Conservation (phyloP, 306 rosid genomes). For the Dalbergia cochinchinensis region DNA sequence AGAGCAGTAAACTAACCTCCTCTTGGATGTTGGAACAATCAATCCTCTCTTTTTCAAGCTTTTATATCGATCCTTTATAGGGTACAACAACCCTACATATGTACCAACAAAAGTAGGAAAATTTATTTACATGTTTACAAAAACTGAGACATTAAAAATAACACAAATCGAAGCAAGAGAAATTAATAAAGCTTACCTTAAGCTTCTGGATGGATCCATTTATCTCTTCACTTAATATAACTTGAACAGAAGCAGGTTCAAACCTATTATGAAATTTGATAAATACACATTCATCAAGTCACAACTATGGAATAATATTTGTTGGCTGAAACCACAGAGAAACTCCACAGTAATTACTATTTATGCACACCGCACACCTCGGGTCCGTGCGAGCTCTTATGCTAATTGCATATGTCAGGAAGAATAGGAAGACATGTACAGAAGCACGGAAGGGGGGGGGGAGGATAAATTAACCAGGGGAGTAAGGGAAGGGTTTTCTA, state of each 20-base stretch:
- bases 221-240: constrained; percentile 82
- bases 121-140: constrained; percentile 16
- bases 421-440: too few species aligned
- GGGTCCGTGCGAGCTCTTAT: too few species aligned
- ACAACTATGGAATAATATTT: neutral
- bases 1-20: constrained; percentile 59
- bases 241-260: constrained; percentile 91
- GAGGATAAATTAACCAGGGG: too few species aligned
- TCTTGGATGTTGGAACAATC: constrained; percentile 66
- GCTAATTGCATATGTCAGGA: too few species aligned
- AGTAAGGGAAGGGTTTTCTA: too few species aligned
- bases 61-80: constrained; percentile 82
- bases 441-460: too few species aligned
- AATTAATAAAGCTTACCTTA: constrained; percentile 58
- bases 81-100: constrained; percentile 78
- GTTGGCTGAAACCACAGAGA: too few species aligned
- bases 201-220: constrained; percentile 89
- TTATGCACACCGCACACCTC: neutral
- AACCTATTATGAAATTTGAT: constrained; percentile 59
- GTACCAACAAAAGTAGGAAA: constrained; percentile 36
- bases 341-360: neutral
- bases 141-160: constrained; percentile 13
- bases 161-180: neutral
- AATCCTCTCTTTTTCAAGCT: constrained; percentile 93
- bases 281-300: neutral